Percentiles rank a stretch among this genome's conserved stretches.
These are phyloP conservation scores for Pythium grandisporangium DNA, from an alignment of 352 stramenopile species.

Conservation along the genomic window DNA sequence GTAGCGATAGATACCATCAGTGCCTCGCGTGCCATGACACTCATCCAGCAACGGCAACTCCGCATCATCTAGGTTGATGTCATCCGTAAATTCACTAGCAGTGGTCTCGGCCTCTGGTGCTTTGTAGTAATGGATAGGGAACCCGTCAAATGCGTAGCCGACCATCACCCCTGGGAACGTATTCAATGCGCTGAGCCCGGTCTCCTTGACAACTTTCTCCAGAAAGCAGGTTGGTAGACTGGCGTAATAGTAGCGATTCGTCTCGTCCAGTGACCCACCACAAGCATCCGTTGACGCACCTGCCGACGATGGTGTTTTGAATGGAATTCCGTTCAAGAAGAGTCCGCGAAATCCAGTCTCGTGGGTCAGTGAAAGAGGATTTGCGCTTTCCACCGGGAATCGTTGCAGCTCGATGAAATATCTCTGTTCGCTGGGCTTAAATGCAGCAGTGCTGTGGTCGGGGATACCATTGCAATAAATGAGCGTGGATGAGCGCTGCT, in stretches of 20 bases:
- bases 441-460: slow-evolving; percentile 11
- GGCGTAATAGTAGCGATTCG: slow-evolving; percentile 41
- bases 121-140: slow-evolving; percentile 42
- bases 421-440: slow-evolving; percentile 11
- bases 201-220: slow-evolving; percentile 1
- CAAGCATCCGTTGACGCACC: slow-evolving; percentile 21
- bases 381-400: slow-evolving; percentile 26
- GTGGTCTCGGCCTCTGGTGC: too few relatives aligned
- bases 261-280: slow-evolving; percentile 32
- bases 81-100: slow-evolving; percentile 42
- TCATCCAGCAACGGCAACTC: slow-evolving; percentile 36
- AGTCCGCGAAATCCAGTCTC: slow-evolving; percentile 27
- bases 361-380: slow-evolving; percentile 12
- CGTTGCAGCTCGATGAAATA: slow-evolving; percentile 56
- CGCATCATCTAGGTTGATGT: slow-evolving; percentile 13
- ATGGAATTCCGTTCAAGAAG: slow-evolving; percentile 54
- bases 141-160: slow-evolving; percentile 55
- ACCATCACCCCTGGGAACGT: slow-evolving; percentile 29
- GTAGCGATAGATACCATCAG: slow-evolving; percentile 45
- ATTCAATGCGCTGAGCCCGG: neutral
- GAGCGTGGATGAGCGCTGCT: slow-evolving; percentile 24
- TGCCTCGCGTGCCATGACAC: slow-evolving; percentile 34
- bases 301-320: slow-evolving; percentile 20
- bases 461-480: slow-evolving; percentile 68
- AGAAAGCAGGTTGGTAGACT: slow-evolving; percentile 33